Evolutionary conservation across 306 rosid species (phyloP).

Genomic region (Hylodesmum podocarpum): DNA sequence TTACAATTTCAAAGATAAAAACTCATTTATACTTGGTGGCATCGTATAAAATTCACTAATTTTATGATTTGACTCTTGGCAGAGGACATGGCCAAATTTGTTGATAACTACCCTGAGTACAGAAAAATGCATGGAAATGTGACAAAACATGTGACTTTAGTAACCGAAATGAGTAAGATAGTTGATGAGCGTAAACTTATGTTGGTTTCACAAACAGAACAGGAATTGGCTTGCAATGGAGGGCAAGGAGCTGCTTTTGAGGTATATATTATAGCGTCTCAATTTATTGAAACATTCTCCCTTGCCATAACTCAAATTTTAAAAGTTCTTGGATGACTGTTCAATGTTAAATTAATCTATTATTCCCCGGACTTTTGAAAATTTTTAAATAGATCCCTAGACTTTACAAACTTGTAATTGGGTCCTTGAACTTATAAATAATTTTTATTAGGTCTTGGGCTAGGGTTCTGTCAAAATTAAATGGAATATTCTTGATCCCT

Average conservation of each 20-base stretch:
- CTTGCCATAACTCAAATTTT: conserved; percentile 6
- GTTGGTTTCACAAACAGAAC: conserved; percentile 90
- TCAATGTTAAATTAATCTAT: not conserved
- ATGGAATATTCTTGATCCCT: not conserved
- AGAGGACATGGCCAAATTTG: conserved; percentile 98
- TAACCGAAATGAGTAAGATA: conserved; percentile 91
- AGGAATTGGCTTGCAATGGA: conserved; percentile 96
- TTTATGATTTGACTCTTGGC: conserved; percentile 42
- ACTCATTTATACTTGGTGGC: conserved; percentile 8
- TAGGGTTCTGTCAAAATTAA: not conserved
- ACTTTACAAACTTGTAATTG: not conserved
- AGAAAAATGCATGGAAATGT: conserved; percentile 96
- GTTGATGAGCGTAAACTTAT: conserved; percentile 86
- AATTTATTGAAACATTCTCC: not conserved
- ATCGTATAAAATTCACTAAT: conserved; percentile 13
- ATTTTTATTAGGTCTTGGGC: not conserved
- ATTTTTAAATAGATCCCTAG: not conserved
- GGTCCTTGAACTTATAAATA: not conserved
- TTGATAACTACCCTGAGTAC: conserved; percentile 94
- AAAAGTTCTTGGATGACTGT: conserved; percentile 9
- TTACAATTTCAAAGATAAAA: conserved; percentile 8
- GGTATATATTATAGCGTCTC: conserved; percentile 44
- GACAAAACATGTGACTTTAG: conserved; percentile 94
- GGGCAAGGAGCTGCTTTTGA: conserved; percentile 97
- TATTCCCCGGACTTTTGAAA: not conserved